A percentile compares a stretch with the other conserved stretches of the same genome.
These are phyloP conservation scores for Farysia itapuensis DNA, from an alignment of 1,284 basidiomycete genomes.

Conservation along the genomic window DNA sequence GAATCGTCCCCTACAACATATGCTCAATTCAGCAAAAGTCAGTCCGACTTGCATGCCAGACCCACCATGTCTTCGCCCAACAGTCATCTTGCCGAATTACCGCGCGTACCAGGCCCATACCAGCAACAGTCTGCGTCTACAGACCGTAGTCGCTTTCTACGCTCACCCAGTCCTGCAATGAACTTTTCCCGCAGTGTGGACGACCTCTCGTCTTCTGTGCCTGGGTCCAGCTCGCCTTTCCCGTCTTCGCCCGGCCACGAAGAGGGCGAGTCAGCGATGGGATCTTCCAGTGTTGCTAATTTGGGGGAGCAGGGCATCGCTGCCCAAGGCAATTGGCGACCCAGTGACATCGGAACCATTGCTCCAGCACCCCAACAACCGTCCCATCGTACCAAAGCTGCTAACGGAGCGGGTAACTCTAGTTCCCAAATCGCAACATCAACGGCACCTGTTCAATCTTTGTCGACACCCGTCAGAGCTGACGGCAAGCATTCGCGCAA, in stretches of 20 bases:
- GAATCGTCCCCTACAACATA: constrained; percentile 13
- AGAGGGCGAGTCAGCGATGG: constrained; percentile 18
- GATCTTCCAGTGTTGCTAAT: constrained; percentile 11
- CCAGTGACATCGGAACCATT: constrained; percentile 43
- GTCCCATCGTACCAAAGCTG: constrained; percentile 11
- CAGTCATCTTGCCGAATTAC: constrained; percentile 24
- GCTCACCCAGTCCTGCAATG: constrained; percentile 39
- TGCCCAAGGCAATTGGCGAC: constrained; percentile 27
- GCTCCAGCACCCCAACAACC: constrained; percentile 18
- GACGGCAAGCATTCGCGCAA: constrained; percentile 32
- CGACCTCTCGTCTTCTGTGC: constrained; percentile 30
- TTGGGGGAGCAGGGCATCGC: constrained; percentile 46
- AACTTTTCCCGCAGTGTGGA: constrained; percentile 53
- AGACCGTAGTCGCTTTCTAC: constrained; percentile 32
- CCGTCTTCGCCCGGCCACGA: constrained; percentile 16
- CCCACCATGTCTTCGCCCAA: constrained; percentile 23
- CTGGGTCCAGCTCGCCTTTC: constrained; percentile 14
- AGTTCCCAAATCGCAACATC: constrained; percentile 17
- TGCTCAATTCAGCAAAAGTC: constrained; percentile 40
- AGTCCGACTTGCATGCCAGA: constrained; percentile 36
- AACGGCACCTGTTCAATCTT: constrained; percentile 5
- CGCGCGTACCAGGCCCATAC: constrained; percentile 26
- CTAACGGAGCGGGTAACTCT: constrained; percentile 20
- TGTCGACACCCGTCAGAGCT: not conserved
- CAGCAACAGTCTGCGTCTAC: constrained; percentile 12